Base-by-base conservation (phyloP, 352 stramenopile genomes). In the Phytopythium delawarense region DNA sequence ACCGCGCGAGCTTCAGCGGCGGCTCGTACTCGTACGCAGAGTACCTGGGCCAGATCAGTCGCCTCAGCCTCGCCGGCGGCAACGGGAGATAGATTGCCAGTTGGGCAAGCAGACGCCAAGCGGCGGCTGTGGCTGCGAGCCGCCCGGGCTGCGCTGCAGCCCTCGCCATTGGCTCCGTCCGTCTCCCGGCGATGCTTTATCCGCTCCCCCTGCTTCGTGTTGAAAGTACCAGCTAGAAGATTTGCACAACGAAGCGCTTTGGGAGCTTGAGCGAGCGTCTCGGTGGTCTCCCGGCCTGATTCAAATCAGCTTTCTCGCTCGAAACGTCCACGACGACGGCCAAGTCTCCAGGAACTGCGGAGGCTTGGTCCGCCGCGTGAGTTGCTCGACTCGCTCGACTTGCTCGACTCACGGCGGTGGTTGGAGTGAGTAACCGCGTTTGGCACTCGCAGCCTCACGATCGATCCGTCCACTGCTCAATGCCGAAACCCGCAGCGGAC, bases 1-100 rank as follows among this genome's bases (percentile, higher is more conserved):
- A 99, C 79, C 87, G 96, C 59, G 97, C 97, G 55, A 98, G 91
- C 54, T 99, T 99, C 83, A 85, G 87, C 39, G 97, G 97, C 32
- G 97, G 97, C 32, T 98, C 95, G 39, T 98, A 97, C 72, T 98
- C 93, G 59, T 99, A 99, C 79, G 84, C 90, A 46, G 97, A 99
- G 78, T 99, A 98, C 76, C 88, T 99, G 70, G 82, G 82, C 30
- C 80, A 94, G 71, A 89, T 96, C 68, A 94, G 75, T 59, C 85
- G 88, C 55, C 62, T 92, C 73, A 92, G 82, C 57, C 62, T 94
- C 23, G 73, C 71, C 30, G 59, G 71, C 49, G 71, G 68, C 56
- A 79, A 65, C 71, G 81, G 90, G 89, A 90, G 75, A 88, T 71
- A 55, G 35, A 60, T 45, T 40, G 53, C n/a, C 21, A 50, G 53